Evolutionary conservation across 2,329 filamentous ascomycete species (phyloP), one percentile per base, ranked within the genome.

Genomic region (Fonsecaea multimorphosa): DNA sequence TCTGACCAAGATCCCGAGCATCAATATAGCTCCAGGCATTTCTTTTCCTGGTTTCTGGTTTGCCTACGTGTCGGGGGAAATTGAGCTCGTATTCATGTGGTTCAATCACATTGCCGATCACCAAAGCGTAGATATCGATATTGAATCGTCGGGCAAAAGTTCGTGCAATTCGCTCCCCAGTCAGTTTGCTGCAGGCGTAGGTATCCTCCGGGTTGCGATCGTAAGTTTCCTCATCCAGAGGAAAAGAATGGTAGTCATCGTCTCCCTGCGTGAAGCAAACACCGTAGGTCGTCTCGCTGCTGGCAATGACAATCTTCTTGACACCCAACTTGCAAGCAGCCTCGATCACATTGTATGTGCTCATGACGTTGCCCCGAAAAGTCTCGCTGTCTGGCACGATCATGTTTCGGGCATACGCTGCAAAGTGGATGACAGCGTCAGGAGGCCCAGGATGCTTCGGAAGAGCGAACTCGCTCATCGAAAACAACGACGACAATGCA

Each of bases 21-120:
- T 89, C 87, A 24, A 86, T 86, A 73, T 89, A 89, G 24, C 80
- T 83, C 86, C 86, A 89, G 0, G 84, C 86, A 72, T 88, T 87
- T 0, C 82, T 77, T 71, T 85, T 85, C 61, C 85, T 79, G 1
- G 77, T 78, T 66, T 79, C 78, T 0, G 86, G 86, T 31, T 84
- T 72, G 22, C 77, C 76, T 31, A 88, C 79, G 68, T 84, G 85
- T 2, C 72, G 76, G 0, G 81, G 78, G 66, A 89, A 89, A 62
- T 83, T 79, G 2, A 76, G 73, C 60, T 78, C 80, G 68, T 89
- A 88, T 72, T 88, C 86, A 56, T 88, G 83, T 3, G 86, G 86
- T 65, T 86, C 85, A 64, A 89, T 81, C 5, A 89, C 84, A 61
- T 86, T 85, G 12, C 86, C 86, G 57, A 89, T 87, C 1, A 86